Conservation (phyloP, 139 green algal species). For the Ostreobium quekettii region DNA sequence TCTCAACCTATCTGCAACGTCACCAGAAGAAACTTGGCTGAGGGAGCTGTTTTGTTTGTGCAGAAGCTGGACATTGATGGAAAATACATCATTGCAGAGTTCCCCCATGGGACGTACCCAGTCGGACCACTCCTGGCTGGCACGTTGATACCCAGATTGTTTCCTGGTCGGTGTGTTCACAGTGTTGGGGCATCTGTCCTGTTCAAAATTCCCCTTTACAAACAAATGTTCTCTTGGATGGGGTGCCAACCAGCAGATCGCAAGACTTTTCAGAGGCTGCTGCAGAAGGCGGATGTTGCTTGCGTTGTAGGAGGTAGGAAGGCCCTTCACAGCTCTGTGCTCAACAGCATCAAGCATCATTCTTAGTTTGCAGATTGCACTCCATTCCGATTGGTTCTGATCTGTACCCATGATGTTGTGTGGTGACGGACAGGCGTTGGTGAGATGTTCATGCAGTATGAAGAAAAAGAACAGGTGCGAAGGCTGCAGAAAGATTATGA, state of each 20-base stretch:
- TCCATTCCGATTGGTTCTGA: no score
- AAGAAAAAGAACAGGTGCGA: slow-evolving; percentile 7
- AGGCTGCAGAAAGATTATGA: not conserved
- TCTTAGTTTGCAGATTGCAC: no score
- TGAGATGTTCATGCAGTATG: slow-evolving; percentile 19
- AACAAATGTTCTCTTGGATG: slow-evolving; percentile 14
- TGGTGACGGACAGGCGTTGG: no score
- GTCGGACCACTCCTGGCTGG: slow-evolving; percentile 14
- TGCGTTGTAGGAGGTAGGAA: slow-evolving; percentile 7
- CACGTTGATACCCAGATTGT: slow-evolving; percentile 18
- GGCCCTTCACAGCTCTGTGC: no score
- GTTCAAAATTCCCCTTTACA: slow-evolving; percentile 18
- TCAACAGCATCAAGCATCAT: no score
- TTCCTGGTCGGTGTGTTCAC: slow-evolving; percentile 6
- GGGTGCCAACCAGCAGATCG: slow-evolving; percentile 8
- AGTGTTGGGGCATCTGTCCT: slow-evolving; percentile 8
- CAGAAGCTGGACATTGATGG: not conserved
- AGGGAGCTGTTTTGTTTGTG: no score
- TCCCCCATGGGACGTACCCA: slow-evolving; percentile 19
- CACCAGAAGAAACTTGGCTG: no score
- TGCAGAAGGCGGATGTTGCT: slow-evolving; percentile 1
- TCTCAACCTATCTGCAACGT: no score
- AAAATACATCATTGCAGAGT: slow-evolving; percentile 15
- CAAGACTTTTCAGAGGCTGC: not conserved
- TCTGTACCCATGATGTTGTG: no score